These are phyloP conservation scores for Neofusicoccum sp. DNA, from an alignment of 2,329 filamentous ascomycete species.

Conservation along the genomic window DNA sequence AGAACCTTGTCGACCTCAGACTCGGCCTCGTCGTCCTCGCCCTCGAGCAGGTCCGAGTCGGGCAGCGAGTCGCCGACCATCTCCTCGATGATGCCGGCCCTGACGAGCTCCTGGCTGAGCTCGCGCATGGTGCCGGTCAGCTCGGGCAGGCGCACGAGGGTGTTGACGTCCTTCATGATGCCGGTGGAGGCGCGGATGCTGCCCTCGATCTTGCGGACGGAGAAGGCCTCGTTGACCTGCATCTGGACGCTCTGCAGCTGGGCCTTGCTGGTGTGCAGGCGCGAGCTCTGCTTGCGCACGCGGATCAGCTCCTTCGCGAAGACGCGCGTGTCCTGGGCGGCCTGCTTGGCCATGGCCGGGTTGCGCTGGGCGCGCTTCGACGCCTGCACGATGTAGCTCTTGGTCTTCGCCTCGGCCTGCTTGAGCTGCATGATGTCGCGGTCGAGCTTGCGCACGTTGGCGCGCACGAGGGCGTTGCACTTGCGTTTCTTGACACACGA, in stretches of 20 bases:
- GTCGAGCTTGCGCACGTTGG: constrained; percentile 90
- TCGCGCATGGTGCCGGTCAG: constrained; percentile 87
- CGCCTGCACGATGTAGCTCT: constrained; percentile 78
- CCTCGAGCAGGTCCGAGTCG: constrained; percentile 63
- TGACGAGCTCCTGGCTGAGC: constrained; percentile 81
- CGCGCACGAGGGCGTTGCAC: constrained; percentile 86
- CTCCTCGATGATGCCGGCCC: constrained; percentile 95
- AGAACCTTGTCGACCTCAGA: constrained; percentile 88
- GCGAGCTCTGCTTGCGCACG: constrained; percentile 69
- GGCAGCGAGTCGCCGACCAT: constrained; percentile 88
- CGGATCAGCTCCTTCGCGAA: constrained; percentile 87
- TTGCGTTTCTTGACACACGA: constrained; percentile 72
- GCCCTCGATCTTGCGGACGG: constrained; percentile 92
- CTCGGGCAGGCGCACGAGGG: constrained; percentile 78
- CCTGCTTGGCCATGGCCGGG: constrained; percentile 74
- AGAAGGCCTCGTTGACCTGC: constrained; percentile 97
- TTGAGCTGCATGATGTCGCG: constrained; percentile 83
- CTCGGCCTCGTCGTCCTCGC: constrained; percentile 69
- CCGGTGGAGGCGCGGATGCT: constrained; percentile 81
- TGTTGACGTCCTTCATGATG: constrained; percentile 97
- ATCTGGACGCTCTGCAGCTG: constrained; percentile 91
- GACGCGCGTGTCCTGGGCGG: constrained; percentile 75
- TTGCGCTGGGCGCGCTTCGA: constrained; percentile 79
- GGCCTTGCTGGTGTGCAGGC: constrained; percentile 82
- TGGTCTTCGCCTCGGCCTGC: constrained; percentile 69